Base-by-base conservation (phyloP, 1,284 basidiomycete species). In the Amylostereum areolatum region DNA sequence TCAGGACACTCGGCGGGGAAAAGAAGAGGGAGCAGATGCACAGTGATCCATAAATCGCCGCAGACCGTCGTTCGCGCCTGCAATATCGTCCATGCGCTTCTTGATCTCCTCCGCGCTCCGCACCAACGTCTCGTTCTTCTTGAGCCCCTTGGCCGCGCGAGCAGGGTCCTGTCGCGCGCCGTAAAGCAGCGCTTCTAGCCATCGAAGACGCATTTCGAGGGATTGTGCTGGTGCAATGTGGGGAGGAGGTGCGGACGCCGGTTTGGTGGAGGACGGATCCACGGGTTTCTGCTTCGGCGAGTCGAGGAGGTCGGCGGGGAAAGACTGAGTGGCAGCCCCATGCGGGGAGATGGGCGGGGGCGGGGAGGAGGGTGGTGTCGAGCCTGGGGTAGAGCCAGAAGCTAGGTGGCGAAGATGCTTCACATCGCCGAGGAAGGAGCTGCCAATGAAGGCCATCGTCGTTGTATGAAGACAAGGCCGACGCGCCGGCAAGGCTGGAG, bases 341-440 rank as follows among this genome's bases (percentile, higher is more conserved):
- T 58, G 31, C 34, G 45, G 49, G 31, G 52, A 48, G 29, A 52
- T 45, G 31, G 64, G 58, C 2, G 76, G 74, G 18, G 81, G 80
- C 30, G 83, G 77, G 37, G 82, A 80, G 9, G 80, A 77, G 32
- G 82, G 79, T 11, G 84, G 79, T 1, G 75, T 75, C n/a, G 81
- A 75, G 24, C 27, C 49, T 2, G 52, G 46, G 3, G 52, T 53
- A 5, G 49, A 53, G 18, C 43, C 52, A n/a, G 76, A 70, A 32
- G 80, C 75, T 11, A 84, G 63, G 32, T 82, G 66, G 33, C 83
- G 78, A 52, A 74, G 72, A 49, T 82, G 78, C 59, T 78, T 76
- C 5, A 82, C 66, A 65, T 89, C 85, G 47, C 85, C 86, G 50
- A 89, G 73, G 62, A 89, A 89, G 24, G 85, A 85, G 57, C 83